These are phyloP conservation scores for Daldinia childiae DNA, from an alignment of 495 filamentous ascomycete species.

Conservation along the genomic window DNA sequence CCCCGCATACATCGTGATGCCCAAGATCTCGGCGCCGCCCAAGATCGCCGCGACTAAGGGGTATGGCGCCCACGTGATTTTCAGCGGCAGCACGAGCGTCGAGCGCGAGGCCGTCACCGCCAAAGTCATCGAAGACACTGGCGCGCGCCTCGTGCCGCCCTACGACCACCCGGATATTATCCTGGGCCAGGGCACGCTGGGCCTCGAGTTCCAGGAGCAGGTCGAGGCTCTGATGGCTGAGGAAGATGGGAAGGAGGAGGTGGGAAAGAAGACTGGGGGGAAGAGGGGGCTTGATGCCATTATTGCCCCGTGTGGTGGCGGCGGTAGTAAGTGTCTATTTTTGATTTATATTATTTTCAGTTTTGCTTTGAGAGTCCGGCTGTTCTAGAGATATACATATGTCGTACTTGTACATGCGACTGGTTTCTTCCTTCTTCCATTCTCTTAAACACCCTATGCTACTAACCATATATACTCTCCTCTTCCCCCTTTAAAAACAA, in stretches of 20 bases:
- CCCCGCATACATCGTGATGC: conserved; percentile 91
- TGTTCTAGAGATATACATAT: neutral
- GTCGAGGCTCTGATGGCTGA: conserved; percentile 52
- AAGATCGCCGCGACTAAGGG: conserved; percentile 85
- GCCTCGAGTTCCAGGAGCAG: conserved; percentile 82
- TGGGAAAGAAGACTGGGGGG: conserved; percentile 8
- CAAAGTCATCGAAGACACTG: conserved; percentile 71
- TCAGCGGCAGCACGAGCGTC: conserved; percentile 79
- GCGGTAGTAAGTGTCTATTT: conserved; percentile 61
- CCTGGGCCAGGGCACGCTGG: conserved; percentile 89
- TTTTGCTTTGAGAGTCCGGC: neutral
- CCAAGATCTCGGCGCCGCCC: conserved; percentile 76
- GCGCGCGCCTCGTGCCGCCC: conserved; percentile 82
- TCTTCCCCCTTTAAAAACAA: neutral
- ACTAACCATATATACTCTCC: no score
- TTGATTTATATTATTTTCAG: neutral
- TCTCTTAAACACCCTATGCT: neutral
- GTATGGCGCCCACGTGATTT: conserved; percentile 81
- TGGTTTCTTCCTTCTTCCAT: neutral
- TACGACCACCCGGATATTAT: conserved; percentile 94
- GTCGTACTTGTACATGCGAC: no score
- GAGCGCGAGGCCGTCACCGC: conserved; percentile 83
- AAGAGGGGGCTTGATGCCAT: conserved; percentile 72
- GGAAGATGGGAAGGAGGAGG: conserved; percentile 7
- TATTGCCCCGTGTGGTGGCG: conserved; percentile 87